These are phyloP conservation scores for Suillus paluster DNA, from an alignment of 768 basidiomycete genomes.

Conservation along the genomic window DNA sequence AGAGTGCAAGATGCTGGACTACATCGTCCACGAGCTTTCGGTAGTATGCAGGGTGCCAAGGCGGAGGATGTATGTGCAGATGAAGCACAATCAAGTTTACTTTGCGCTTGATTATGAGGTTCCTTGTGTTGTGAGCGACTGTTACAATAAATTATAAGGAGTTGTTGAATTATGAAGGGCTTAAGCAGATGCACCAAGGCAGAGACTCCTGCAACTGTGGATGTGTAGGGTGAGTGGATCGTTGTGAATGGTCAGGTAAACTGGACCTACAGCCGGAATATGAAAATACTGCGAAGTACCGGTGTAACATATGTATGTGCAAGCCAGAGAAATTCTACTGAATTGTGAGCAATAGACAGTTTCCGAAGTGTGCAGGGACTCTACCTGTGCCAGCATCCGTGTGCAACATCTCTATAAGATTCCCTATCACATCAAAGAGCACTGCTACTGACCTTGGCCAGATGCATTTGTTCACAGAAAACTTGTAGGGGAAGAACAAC, in stretches of 20 bases:
- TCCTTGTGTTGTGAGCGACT: neutral
- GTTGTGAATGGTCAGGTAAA: neutral
- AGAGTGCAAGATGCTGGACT: neutral
- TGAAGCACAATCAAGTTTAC: neutral
- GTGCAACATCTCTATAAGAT: constrained; percentile 34
- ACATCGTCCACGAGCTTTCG: neutral
- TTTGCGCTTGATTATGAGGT: neutral
- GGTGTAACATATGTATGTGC: constrained; percentile 17
- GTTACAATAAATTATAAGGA: neutral
- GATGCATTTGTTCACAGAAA: constrained; percentile 18
- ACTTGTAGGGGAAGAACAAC: constrained; percentile 36
- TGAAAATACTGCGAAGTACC: constrained; percentile 41
- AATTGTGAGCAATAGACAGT: neutral
- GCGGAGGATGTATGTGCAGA: neutral
- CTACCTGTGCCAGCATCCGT: constrained; percentile 32
- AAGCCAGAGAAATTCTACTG: constrained; percentile 7
- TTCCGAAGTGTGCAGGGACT: neutral
- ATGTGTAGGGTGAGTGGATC: constrained; percentile 3
- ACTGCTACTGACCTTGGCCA: neutral
- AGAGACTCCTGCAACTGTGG: constrained; percentile 51
- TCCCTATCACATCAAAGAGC: constrained; percentile 24
- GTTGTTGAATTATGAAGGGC: neutral
- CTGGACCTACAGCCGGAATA: constrained; percentile 50
- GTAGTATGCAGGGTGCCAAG: neutral
- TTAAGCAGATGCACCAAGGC: constrained; percentile 45